Evolutionary conservation across 176 grass and related monocot genomes (phyloP).

Genomic region (Ensete glaucum): DNA sequence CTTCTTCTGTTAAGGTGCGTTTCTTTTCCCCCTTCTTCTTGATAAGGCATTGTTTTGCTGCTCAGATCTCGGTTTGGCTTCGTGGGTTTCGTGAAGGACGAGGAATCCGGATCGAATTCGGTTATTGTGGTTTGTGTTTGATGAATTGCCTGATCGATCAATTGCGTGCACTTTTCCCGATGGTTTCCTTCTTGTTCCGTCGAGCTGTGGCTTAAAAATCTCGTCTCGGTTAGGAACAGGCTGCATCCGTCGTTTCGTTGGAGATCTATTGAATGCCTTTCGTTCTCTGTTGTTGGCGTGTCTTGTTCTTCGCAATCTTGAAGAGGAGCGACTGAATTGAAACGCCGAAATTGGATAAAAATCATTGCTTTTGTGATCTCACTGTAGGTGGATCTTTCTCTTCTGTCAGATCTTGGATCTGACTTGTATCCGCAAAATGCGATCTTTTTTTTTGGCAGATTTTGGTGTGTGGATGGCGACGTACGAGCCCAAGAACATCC

Average conservation of each 20-base stretch:
- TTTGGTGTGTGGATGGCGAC: background rate
- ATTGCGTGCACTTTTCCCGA: background rate
- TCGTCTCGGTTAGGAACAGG: no score
- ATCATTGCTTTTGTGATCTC: background rate
- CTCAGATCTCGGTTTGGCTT: background rate
- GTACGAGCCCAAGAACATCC: constrained; percentile 18
- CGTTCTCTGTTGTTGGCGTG: no score
- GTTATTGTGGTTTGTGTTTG: background rate
- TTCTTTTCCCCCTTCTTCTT: background rate
- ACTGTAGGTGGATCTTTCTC: no score
- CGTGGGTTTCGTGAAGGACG: background rate
- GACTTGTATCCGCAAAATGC: background rate
- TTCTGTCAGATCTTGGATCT: background rate
- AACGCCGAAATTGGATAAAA: background rate
- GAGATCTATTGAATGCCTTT: no score
- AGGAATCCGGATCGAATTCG: background rate
- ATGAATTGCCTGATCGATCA: background rate
- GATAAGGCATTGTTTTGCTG: background rate
- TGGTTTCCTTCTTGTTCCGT: no score
- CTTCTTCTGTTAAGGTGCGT: no score
- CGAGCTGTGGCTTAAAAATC: no score
- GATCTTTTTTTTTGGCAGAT: background rate
- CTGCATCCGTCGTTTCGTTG: no score
- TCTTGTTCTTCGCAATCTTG: no score
- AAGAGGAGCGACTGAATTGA: background rate